A percentile compares a stretch with the other conserved stretches of the same genome.
Evolutionary conservation across 2,329 filamentous ascomycete genomes (phyloP).

Genomic region (Bisporella sp.): DNA sequence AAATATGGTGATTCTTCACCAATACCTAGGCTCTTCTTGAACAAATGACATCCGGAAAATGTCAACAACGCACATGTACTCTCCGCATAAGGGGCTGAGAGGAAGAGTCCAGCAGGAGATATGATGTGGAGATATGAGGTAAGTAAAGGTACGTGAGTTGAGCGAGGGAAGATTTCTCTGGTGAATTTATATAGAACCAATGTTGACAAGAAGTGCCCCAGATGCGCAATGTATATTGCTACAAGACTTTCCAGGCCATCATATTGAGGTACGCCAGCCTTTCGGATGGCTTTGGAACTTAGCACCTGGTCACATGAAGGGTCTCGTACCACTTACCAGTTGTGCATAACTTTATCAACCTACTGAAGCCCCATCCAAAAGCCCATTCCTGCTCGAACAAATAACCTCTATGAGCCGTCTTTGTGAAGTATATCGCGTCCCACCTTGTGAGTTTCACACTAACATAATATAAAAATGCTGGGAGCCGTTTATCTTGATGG

Average conservation of each 20-base stretch:
- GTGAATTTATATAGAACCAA: constrained; percentile 65
- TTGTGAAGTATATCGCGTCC: constrained; percentile 74
- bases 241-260: constrained; percentile 40
- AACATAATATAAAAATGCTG: constrained; percentile 15
- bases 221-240: constrained; percentile 61
- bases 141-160: constrained; percentile 47
- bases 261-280: constrained; percentile 22
- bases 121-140: constrained; percentile 72
- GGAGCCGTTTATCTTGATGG: constrained; percentile 13
- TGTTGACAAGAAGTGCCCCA: constrained; percentile 71
- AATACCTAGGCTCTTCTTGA: constrained; percentile 43
- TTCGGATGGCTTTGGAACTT: constrained; percentile 16
- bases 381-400: constrained; percentile 82
- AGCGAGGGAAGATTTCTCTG: constrained; percentile 42
- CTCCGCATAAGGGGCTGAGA: constrained; percentile 82
- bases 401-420: constrained; percentile 55
- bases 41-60: constrained; percentile 66
- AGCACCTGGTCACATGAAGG: not conserved
- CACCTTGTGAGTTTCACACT: constrained; percentile 57
- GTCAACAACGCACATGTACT: constrained; percentile 71
- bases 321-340: not conserved
- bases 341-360: constrained; percentile 28
- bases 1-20: constrained; percentile 24
- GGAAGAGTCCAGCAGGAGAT: constrained; percentile 82
- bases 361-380: constrained; percentile 54